A percentile compares a stretch with the other conserved stretches of the same genome.
Evolutionary conservation across 176 grass and related monocot genomes (phyloP).

Genomic region (Oryza officinalis): DNA sequence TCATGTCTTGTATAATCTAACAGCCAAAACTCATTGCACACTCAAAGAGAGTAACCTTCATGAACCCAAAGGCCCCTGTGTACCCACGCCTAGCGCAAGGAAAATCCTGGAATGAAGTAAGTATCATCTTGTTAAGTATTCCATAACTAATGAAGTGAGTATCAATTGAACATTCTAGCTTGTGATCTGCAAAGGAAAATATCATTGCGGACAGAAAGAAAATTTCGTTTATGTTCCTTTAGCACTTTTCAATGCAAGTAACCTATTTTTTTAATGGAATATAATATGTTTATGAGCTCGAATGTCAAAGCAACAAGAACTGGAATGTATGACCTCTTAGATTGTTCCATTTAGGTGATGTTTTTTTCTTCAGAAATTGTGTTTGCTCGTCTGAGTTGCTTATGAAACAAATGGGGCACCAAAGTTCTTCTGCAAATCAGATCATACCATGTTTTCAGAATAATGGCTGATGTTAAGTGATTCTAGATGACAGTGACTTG

Average conservation of each 20-base stretch:
- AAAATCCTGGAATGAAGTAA: slow-evolving; percentile 89
- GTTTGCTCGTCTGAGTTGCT: background rate
- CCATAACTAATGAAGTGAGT: slow-evolving; percentile 37
- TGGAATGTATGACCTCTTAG: background rate
- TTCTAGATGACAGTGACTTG: slow-evolving; percentile 88
- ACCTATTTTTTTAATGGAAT: background rate
- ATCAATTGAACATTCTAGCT: background rate
- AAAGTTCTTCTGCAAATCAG: slow-evolving; percentile 1
- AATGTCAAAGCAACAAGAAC: background rate
- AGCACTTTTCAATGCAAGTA: background rate
- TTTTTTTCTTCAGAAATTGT: slow-evolving; percentile 23
- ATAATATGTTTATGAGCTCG: background rate
- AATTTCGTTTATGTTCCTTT: background rate
- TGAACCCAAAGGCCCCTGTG: slow-evolving; percentile 85
- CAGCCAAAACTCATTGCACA: slow-evolving; percentile 72
- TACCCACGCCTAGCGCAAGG: slow-evolving; percentile 84
- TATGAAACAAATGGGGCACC: background rate
- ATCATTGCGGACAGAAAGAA: background rate
- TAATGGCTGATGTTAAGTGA: slow-evolving; percentile 33
- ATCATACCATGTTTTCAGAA: background rate
- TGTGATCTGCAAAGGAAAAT: background rate
- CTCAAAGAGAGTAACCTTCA: slow-evolving; percentile 64
- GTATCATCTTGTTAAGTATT: slow-evolving; percentile 33
- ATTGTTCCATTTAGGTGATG: slow-evolving; percentile 5
- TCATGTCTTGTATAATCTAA: slow-evolving; percentile 30